phyloP scores from a whole-genome alignment of 2,329 filamentous ascomycete genomes.

The Botrytis medusae region DNA sequence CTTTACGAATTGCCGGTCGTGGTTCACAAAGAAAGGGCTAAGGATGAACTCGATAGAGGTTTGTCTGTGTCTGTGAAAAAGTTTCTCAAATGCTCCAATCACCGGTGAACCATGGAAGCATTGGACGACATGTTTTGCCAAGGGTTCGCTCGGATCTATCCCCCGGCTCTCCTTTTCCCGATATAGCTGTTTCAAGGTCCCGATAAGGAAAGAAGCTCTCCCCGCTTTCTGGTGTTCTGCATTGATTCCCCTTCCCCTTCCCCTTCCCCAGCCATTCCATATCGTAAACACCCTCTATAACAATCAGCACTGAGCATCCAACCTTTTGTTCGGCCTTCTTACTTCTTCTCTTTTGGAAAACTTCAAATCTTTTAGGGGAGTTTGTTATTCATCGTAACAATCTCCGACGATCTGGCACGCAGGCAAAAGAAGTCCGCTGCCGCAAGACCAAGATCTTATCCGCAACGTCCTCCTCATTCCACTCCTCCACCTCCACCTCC shows the following conservation, averaged over 20 bases:
- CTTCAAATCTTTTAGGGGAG: background rate
- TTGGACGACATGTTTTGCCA: constrained; percentile 1
- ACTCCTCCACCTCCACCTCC: background rate
- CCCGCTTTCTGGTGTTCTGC: constrained; percentile 23
- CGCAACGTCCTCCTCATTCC: background rate
- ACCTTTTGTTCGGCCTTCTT: background rate
- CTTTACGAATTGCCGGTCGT: background rate
- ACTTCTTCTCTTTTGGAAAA: background rate
- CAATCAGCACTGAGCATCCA: background rate
- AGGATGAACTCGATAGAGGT: background rate
- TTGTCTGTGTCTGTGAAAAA: background rate
- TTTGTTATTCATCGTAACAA: background rate
- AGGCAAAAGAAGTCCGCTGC: constrained; percentile 5
- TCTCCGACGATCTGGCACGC: constrained; percentile 16
- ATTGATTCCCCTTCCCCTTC: constrained; percentile 4
- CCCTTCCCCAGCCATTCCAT: constrained; percentile 15
- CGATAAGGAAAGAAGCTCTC: constrained; percentile 31
- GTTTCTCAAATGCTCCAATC: background rate
- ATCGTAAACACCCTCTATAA: constrained; percentile 8
- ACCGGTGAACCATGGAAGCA: background rate
- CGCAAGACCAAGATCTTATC: background rate
- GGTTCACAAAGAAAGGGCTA: background rate
- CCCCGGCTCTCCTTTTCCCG: background rate
- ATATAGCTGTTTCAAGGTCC: constrained; percentile 4
- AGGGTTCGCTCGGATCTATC: background rate